Evolutionary conservation across 2,329 filamentous ascomycete species (phyloP).

Genomic region (Plenodomus biglobosus): DNA sequence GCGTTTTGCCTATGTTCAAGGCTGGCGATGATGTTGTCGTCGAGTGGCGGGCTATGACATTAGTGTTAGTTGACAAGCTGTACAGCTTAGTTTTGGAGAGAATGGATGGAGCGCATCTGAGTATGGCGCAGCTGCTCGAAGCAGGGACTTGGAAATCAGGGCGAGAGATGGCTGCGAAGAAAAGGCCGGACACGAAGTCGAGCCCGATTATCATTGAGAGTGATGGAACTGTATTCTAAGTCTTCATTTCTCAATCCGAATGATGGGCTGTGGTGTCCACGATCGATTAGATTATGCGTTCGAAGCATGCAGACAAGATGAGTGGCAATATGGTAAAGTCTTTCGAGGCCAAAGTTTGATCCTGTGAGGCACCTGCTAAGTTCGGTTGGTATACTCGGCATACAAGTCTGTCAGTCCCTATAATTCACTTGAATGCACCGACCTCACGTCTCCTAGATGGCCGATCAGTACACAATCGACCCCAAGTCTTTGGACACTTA

Average conservation of each 20-base stretch:
- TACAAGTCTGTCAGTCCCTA: not conserved
- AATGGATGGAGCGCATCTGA: conserved; percentile 67
- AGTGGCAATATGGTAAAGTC: too few species aligned
- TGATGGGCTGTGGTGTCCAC: too few species aligned
- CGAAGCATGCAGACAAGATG: too few species aligned
- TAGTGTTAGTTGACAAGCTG: conserved; percentile 71
- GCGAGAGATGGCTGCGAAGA: conserved; percentile 25
- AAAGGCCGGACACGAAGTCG: conserved; percentile 27
- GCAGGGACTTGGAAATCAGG: conserved; percentile 86
- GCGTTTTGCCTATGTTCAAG: conserved; percentile 69
- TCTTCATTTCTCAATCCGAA: too few species aligned
- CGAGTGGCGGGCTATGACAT: conserved; percentile 73
- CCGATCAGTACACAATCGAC: conserved; percentile 8
- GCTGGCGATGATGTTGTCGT: conserved; percentile 74
- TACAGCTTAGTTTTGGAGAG: conserved; percentile 69
- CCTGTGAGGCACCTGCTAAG: too few species aligned
- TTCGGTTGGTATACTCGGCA: too few species aligned
- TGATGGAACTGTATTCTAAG: conserved; percentile 33
- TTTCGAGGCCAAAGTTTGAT: too few species aligned
- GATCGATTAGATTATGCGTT: too few species aligned
- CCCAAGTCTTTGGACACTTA: conserved; percentile 16
- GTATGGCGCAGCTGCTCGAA: conserved; percentile 83
- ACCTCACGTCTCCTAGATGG: conserved; percentile 37
- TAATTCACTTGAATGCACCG: conserved; percentile 25
- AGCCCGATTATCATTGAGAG: conserved; percentile 36